These are phyloP conservation scores for Amphichorda felina DNA, from an alignment of 2,329 filamentous ascomycete genomes.

Conservation along the genomic window DNA sequence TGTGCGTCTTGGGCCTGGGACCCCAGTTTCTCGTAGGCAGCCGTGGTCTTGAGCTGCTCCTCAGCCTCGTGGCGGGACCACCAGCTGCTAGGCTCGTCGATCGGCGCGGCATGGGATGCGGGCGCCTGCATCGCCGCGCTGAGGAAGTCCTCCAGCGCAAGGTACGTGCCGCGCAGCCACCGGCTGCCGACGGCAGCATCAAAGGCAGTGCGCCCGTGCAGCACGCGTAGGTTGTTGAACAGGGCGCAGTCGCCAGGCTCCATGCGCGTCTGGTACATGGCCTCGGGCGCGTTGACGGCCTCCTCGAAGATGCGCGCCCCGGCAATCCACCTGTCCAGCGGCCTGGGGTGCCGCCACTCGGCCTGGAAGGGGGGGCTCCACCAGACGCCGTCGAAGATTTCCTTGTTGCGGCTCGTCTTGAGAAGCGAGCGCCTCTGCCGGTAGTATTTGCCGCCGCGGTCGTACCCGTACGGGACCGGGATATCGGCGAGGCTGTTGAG, in stretches of 20 bases:
- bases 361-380: slow-evolving; percentile 67
- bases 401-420: slow-evolving; percentile 5
- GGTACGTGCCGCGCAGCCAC: slow-evolving; percentile 80
- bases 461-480: slow-evolving; percentile 55
- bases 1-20: no score
- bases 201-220: slow-evolving; percentile 75
- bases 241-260: slow-evolving; percentile 77
- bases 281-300: slow-evolving; percentile 42
- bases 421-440: slow-evolving; percentile 44
- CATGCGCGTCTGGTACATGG: slow-evolving; percentile 61
- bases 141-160: slow-evolving; percentile 40
- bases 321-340: slow-evolving; percentile 28
- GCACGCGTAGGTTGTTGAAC: slow-evolving; percentile 80
- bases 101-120: neutral
- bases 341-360: slow-evolving; percentile 21
- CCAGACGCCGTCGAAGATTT: neutral
- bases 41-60: neutral
- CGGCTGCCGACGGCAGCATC: slow-evolving; percentile 46
- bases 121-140: slow-evolving; percentile 22
- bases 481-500: slow-evolving; percentile 27
- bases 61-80: neutral
- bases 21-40: no score
- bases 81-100: neutral
- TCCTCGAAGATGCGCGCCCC: slow-evolving; percentile 44
- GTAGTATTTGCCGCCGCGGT: slow-evolving; percentile 54